Evolutionary conservation across 2,329 filamentous ascomycete species (phyloP).

Genomic region (Ophiostoma sp.): DNA sequence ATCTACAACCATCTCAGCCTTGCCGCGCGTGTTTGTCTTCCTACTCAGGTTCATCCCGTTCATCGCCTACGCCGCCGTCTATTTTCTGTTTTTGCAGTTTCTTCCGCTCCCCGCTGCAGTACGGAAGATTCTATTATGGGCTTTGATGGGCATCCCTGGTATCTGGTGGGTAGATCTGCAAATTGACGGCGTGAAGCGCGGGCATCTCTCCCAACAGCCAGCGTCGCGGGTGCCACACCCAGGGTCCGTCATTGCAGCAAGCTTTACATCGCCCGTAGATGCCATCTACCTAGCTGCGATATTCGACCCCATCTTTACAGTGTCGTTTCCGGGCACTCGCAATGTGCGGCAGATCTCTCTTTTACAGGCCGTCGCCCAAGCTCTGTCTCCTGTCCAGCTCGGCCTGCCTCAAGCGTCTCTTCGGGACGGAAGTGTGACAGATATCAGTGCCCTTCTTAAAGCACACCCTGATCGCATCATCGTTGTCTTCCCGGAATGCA

Average conservation of each 20-base stretch:
- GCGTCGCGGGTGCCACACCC: slow-evolving; percentile 68
- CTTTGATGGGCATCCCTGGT: slow-evolving; percentile 77
- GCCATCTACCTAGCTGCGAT: slow-evolving; percentile 90
- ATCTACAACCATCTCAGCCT: slow-evolving; percentile 52
- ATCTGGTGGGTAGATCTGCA: slow-evolving; percentile 99
- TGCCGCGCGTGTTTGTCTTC: slow-evolving; percentile 69
- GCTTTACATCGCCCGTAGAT: slow-evolving; percentile 89
- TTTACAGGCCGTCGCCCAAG: slow-evolving; percentile 65
- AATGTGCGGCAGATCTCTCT: slow-evolving; percentile 73
- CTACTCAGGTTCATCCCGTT: slow-evolving; percentile 74
- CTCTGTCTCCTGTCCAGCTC: slow-evolving; percentile 57
- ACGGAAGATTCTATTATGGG: slow-evolving; percentile 84
- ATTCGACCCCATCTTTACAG: slow-evolving; percentile 91
- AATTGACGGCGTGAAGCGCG: slow-evolving; percentile 91
- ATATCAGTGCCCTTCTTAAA: slow-evolving; percentile 57
- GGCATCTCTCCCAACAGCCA: slow-evolving; percentile 72
- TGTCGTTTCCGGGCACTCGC: slow-evolving; percentile 69
- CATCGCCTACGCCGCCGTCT: slow-evolving; percentile 58
- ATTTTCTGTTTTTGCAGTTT: slow-evolving; percentile 78
- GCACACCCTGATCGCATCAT: slow-evolving; percentile 69
- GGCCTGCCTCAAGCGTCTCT: slow-evolving; percentile 35
- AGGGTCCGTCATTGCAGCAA: slow-evolving; percentile 78
- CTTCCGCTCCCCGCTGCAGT: slow-evolving; percentile 55
- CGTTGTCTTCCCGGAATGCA: slow-evolving; percentile 88
- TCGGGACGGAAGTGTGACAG: slow-evolving; percentile 40